A percentile compares a stretch with the other conserved stretches of the same genome.
phyloP scores from a whole-genome alignment of 2,329 filamentous ascomycete species.

The Ascocoryne sarcoides region DNA sequence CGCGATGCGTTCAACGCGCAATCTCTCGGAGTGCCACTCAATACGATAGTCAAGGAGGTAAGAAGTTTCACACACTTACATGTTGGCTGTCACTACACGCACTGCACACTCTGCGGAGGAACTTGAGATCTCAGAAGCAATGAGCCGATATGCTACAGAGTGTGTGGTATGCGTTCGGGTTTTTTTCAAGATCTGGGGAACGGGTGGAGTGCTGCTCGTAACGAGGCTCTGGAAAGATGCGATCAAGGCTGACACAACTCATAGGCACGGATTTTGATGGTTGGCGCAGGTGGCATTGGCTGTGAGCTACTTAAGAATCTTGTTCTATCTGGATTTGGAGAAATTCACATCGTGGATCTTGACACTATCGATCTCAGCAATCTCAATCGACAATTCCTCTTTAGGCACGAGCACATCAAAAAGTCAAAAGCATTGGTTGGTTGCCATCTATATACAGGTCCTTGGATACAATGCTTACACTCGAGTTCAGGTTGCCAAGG shows the following conservation, averaged over 20 bases:
- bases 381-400: conserved; percentile 94
- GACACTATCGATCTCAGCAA: conserved; percentile 98
- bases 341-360: conserved; percentile 91
- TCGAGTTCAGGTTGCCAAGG: conserved; percentile 67
- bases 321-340: conserved; percentile 81
- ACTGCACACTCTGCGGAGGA: too few relatives aligned
- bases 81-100: not conserved
- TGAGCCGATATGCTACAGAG: not conserved
- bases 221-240: conserved; percentile 7
- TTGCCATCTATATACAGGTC: conserved; percentile 8
- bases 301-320: conserved; percentile 97
- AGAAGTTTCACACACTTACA: conserved; percentile 19
- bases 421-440: conserved; percentile 86
- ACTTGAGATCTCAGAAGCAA: too few relatives aligned
- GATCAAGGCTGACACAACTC: conserved; percentile 28
- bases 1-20: conserved; percentile 52
- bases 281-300: conserved; percentile 93
- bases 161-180: not conserved
- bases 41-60: conserved; percentile 62
- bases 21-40: conserved; percentile 57
- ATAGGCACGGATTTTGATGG: conserved; percentile 82
- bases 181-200: not conserved
- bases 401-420: conserved; percentile 94
- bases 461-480: conserved; percentile 7
- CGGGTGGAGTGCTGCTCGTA: not conserved